These are phyloP conservation scores for Thuidium tamariscinum DNA, from an alignment of 225 moss, liverwort and hornwort genomes.

Conservation along the genomic window DNA sequence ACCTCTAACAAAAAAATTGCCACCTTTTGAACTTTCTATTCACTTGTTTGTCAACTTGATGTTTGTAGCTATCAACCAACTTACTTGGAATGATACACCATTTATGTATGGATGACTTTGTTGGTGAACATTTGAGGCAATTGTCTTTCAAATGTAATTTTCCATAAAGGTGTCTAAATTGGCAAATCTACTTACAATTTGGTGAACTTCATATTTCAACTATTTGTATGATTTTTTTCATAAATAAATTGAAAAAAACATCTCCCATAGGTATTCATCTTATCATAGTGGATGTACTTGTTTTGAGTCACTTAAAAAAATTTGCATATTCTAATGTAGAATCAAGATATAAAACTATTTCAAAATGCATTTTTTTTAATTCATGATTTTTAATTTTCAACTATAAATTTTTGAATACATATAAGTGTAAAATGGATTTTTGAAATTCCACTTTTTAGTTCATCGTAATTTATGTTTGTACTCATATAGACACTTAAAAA, in stretches of 20 bases:
- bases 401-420: background rate
- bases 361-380: background rate
- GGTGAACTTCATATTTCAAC: background rate
- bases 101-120: background rate
- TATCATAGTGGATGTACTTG: background rate
- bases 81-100: background rate
- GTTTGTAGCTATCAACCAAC: background rate
- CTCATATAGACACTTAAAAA: no score
- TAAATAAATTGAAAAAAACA: background rate
- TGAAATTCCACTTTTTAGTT: no score
- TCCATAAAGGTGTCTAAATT: background rate
- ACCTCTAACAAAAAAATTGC: background rate
- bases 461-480: no score
- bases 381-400: background rate
- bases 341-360: no score
- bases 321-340: background rate
- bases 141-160: fast-evolving
- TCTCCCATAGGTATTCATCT: background rate
- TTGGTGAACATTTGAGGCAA: fast-evolving
- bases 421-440: background rate
- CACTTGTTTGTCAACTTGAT: background rate
- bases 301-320: no score
- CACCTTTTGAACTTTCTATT: background rate
- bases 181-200: background rate
- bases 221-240: background rate